Evolutionary conservation across 352 stramenopile genomes (phyloP), one percentile per base, ranked within the genome.

Genomic region (Phytophthora capsici): DNA sequence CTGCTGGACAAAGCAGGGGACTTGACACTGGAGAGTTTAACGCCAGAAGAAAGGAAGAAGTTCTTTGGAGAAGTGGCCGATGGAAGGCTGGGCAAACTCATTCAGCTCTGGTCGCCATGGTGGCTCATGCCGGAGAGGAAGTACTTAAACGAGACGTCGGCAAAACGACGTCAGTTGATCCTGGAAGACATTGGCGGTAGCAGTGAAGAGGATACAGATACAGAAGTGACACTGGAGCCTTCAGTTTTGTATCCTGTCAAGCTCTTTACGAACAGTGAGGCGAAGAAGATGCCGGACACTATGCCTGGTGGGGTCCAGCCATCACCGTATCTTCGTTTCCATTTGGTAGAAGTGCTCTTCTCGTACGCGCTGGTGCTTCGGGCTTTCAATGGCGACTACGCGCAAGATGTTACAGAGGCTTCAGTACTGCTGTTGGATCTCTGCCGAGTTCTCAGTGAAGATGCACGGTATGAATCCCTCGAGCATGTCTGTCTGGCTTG

Each of bases 301-400:
- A 61, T 89, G 45, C 58, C 69, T 14, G 49, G 47, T 28, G 60
- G 60, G 3, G 63, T 44, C 20, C 26, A 67, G 2, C 76, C 78
- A 6, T 84, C 84, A 36, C 75, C 74, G 2, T 73, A 38, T 10
- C 65, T 95, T 9, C 57, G 62, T 19, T 89, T 78, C 44, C 79
- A 95, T 62, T 48, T 93, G 40, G 44, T 91, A 2, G 86, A 95
- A 58, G 30, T 91, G 13, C 48, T 93, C 6, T 90, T 90, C 37
- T 75, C 81, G 2, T 95, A 95, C 55, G 75, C 76, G 12, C 52
- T 88, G n/a, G 72, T 89, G 6, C 65, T 95, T 70, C 80, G 86
- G 10, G 71, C 48, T 36, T 95, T 89, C 70, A 95, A 95, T 20
- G 86, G 86, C 17, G 86, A 95, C 58, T 93, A 85, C 71, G 47